A percentile compares a stretch with the other conserved stretches of the same genome.
Evolutionary conservation across 768 basidiomycete genomes (phyloP).

Genomic region (Royoungia palumana): DNA sequence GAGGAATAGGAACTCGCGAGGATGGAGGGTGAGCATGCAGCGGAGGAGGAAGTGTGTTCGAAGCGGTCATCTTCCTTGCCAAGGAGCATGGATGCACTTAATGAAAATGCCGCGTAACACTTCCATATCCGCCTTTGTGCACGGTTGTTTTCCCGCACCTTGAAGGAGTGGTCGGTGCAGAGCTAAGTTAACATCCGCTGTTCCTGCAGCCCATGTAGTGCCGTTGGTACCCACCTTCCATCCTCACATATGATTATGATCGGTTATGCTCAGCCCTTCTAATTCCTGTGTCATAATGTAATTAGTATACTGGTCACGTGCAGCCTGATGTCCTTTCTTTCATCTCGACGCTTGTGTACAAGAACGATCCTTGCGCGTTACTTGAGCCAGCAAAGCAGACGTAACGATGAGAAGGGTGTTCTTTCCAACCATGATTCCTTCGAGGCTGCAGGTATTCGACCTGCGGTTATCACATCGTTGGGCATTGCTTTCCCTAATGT

Average conservation of each 20-base stretch:
- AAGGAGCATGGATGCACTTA: slow-evolving; percentile 3
- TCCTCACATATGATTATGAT: slow-evolving; percentile 23
- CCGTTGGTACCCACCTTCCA: slow-evolving; percentile 18
- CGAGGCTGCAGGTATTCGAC: slow-evolving; percentile 51
- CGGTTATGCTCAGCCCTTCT: neutral
- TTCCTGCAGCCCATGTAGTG: slow-evolving; percentile 4
- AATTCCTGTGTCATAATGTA: slow-evolving; percentile 14
- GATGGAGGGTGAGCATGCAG: slow-evolving; percentile 39
- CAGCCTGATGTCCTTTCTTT: slow-evolving; percentile 23
- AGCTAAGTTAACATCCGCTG: neutral
- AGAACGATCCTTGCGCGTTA: slow-evolving; percentile 22
- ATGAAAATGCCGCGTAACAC: slow-evolving; percentile 9
- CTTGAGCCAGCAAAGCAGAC: slow-evolving; percentile 24
- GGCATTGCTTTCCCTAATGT: slow-evolving; percentile 61
- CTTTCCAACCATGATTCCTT: slow-evolving; percentile 33
- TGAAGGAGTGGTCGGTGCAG: slow-evolving; percentile 3
- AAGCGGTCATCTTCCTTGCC: slow-evolving; percentile 15
- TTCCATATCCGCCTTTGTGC: slow-evolving; percentile 2
- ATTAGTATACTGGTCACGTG: slow-evolving; percentile 12
- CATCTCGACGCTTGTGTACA: slow-evolving; percentile 19
- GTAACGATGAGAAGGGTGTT: neutral
- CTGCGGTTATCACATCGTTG: slow-evolving; percentile 47
- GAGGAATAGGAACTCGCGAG: slow-evolving; percentile 60
- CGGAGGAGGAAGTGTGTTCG: slow-evolving; percentile 21
- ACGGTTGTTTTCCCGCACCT: slow-evolving; percentile 4